Base-by-base conservation (phyloP, 2,329 filamentous ascomycete genomes). In the Chaetomiaceae sp. region DNA sequence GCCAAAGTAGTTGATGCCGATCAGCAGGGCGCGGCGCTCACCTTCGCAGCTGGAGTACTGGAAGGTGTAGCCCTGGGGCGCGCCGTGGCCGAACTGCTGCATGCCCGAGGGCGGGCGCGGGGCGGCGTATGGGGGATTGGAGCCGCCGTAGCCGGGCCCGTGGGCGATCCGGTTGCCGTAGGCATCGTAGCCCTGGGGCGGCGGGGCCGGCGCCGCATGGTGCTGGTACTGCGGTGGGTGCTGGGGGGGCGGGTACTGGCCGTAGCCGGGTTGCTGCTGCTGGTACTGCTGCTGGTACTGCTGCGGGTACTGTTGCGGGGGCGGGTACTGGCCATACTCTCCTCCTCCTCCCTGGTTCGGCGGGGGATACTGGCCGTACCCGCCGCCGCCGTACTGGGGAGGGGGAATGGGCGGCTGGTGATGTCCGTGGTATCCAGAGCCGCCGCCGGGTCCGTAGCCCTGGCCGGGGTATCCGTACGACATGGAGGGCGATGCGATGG, bases 1-100 rank as follows among this genome's bases (percentile, higher is more conserved):
- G 42, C 81, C 79, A 57, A 88, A 84, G 70, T 89, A 89, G 72
- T 89, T 89, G 72, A 89, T 87, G 42, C 85, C 85, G 52, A 89
- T 86, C 46, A 89, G 68, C 46, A 89, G 68, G 7, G 85, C 85
- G 69, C 87, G 88, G 59, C 84, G 75, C 54, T 75, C 76, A 42
- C 85, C 85, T 6, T 79, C 83, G 63, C 85, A 89, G 61, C 82
- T 80, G 47, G 81, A 86, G 70, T 87, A 88, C 66, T 87, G 81
- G 69, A 86, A 88, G 6, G 75, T 81, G 63, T 88, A 88, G 51
- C 74, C 75, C 17, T 73, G 65, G 2, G 84, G 84, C 1, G 84
- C 84, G 49, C 84, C 84, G 54, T 82, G 75, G 40, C 83, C 81
- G 56, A 84, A 84, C 53, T 73, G 62, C 61, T 83, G 79, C 6